A percentile compares a stretch with the other conserved stretches of the same genome.
Evolutionary conservation across 805 yeast genomes (phyloP).

Genomic region (Lipomyces yamadae): DNA sequence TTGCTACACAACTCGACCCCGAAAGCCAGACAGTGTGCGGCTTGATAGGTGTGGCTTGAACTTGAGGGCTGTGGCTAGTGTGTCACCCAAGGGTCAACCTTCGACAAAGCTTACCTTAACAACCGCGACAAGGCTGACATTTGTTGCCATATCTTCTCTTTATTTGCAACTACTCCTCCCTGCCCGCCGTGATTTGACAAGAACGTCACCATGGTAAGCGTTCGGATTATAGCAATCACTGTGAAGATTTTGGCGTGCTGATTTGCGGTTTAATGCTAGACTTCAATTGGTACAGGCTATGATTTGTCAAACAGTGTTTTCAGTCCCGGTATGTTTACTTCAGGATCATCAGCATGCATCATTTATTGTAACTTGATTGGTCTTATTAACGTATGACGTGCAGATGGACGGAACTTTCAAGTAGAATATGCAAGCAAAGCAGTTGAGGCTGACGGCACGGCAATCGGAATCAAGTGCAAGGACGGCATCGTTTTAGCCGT

Average conservation of each 20-base stretch:
- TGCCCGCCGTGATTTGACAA: background rate
- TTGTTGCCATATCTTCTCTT: background rate
- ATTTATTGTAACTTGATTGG: background rate
- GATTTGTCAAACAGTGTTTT: conserved; percentile 97
- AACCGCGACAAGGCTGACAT: no score
- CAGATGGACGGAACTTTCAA: conserved; percentile 93
- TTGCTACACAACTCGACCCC: no score
- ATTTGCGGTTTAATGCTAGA: conserved; percentile 6
- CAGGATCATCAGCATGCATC: background rate
- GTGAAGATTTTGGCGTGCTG: background rate
- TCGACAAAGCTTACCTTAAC: background rate
- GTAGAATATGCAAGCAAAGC: conserved; percentile 98
- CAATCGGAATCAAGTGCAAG: conserved; percentile 86
- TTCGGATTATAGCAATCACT: background rate
- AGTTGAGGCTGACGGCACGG: conserved; percentile 95
- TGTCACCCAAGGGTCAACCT: background rate
- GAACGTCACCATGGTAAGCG: conserved; percentile 11
- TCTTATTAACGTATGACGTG: conserved; percentile 46
- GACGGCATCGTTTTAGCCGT: conserved; percentile 98
- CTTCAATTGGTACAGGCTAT: conserved; percentile 98
- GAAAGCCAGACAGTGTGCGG: no score
- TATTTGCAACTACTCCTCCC: background rate
- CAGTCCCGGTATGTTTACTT: conserved; percentile 60
- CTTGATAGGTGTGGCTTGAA: no score
- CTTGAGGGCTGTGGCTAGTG: no score